These are phyloP conservation scores for Pyrenopolyporus hunteri DNA, from an alignment of 495 filamentous ascomycete genomes.

Conservation along the genomic window DNA sequence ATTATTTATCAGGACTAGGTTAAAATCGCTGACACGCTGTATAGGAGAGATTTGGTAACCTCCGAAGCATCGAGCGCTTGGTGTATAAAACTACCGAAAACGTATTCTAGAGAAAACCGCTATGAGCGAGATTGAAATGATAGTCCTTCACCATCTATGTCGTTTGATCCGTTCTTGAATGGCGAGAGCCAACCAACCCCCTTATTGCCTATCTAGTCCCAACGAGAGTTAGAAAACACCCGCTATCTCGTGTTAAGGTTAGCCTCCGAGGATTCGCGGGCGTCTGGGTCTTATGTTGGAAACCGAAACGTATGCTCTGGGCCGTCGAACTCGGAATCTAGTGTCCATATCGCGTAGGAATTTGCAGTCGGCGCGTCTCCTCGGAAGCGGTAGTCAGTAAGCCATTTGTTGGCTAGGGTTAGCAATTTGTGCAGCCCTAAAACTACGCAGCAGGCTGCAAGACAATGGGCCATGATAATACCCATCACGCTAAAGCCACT, in stretches of 20 bases:
- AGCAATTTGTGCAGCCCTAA: not conserved
- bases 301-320: not conserved
- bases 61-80: not conserved
- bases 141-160: not conserved
- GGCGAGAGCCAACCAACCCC: too few species aligned
- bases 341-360: not conserved
- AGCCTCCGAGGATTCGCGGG: not conserved
- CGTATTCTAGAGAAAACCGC: not conserved
- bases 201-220: too few species aligned
- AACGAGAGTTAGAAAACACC: too few species aligned
- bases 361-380: not conserved
- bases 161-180: not conserved
- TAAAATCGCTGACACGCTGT: too few species aligned
- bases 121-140: not conserved
- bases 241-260: not conserved
- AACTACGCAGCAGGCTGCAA: not conserved
- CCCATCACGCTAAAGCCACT: not conserved
- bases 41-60: too few species aligned
- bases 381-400: not conserved
- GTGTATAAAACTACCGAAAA: not conserved
- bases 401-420: not conserved
- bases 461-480: not conserved
- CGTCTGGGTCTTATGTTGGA: not conserved
- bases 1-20: too few species aligned
- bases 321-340: not conserved